These are phyloP conservation scores for Epicoccum nigrum DNA, from an alignment of 2,329 filamentous ascomycete genomes.

Conservation along the genomic window DNA sequence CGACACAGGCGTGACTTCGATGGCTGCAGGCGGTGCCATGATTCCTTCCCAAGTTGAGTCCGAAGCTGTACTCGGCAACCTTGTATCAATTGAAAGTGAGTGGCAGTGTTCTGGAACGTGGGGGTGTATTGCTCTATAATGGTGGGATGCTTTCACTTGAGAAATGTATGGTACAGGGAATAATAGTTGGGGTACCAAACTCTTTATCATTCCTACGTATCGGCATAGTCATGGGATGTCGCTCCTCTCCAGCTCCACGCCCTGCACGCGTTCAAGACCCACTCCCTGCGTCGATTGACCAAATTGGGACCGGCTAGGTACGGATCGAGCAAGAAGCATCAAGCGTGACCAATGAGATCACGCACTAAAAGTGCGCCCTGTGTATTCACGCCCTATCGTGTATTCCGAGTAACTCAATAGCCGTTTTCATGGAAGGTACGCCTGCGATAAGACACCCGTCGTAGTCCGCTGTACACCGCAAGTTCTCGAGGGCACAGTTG, in stretches of 20 bases:
- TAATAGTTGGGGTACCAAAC: conserved; percentile 3
- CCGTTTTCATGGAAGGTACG: background rate
- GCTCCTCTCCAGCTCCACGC: conserved; percentile 19
- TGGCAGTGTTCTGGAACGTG: background rate
- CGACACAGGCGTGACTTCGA: conserved; percentile 52
- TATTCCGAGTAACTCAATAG: conserved; percentile 17
- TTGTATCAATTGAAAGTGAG: background rate
- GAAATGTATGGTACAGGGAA: background rate
- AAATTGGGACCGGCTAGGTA: conserved; percentile 40
- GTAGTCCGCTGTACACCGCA: background rate
- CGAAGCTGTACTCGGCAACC: background rate
- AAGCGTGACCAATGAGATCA: conserved; percentile 25
- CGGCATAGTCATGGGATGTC: conserved; percentile 10
- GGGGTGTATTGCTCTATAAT: background rate
- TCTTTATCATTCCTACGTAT: conserved; percentile 14
- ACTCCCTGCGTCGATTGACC: conserved; percentile 26
- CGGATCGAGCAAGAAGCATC: conserved; percentile 35
- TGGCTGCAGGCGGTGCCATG: conserved; percentile 46
- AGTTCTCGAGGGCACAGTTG: background rate
- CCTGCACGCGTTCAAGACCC: conserved; percentile 28
- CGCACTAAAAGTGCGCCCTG: conserved; percentile 20
- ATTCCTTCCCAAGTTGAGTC: background rate
- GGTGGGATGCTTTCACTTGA: background rate
- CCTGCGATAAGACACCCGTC: conserved; percentile 2
- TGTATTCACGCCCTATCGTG: conserved; percentile 22